Conservation (phyloP, 2,329 filamentous ascomycete genomes). For the Claviceps sp. region DNA sequence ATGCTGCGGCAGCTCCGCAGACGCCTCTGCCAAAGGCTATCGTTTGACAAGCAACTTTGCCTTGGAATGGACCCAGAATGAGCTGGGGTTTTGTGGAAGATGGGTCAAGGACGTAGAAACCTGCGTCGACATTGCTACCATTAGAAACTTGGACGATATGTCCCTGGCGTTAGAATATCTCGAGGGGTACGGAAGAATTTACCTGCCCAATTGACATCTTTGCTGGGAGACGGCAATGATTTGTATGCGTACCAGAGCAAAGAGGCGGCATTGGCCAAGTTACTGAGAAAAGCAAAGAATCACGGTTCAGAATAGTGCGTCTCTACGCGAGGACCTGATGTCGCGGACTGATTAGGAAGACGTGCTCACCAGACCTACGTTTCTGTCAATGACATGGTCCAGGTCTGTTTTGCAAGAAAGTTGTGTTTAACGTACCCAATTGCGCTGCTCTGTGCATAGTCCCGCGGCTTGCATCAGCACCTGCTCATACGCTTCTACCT, state of each 20-base stretch:
- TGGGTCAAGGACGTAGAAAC: slow-evolving; percentile 60
- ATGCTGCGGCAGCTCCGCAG: slow-evolving; percentile 56
- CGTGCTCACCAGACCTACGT: slow-evolving; percentile 12
- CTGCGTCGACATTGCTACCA: slow-evolving; percentile 21
- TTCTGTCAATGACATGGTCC: neutral
- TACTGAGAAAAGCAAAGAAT: slow-evolving; percentile 31
- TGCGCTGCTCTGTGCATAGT: slow-evolving; percentile 58
- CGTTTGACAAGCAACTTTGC: slow-evolving; percentile 66
- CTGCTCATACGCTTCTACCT: slow-evolving; percentile 61
- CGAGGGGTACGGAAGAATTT: slow-evolving; percentile 5
- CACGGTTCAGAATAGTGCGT: neutral
- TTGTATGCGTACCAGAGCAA: slow-evolving; percentile 71
- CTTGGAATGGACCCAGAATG: slow-evolving; percentile 69
- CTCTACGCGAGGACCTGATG: neutral
- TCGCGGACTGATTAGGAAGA: neutral
- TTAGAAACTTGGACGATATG: neutral
- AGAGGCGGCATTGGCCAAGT: slow-evolving; percentile 62
- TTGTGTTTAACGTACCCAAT: slow-evolving; percentile 50
- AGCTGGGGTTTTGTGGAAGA: slow-evolving; percentile 34
- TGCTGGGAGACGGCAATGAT: slow-evolving; percentile 52
- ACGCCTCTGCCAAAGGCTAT: slow-evolving; percentile 64
- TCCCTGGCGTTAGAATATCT: neutral
- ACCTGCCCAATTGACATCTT: slow-evolving; percentile 66
- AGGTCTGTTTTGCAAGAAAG: neutral
- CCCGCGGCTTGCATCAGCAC: slow-evolving; percentile 57